Base-by-base conservation (phyloP, 768 basidiomycete genomes). In the Termitomyces sp. region DNA sequence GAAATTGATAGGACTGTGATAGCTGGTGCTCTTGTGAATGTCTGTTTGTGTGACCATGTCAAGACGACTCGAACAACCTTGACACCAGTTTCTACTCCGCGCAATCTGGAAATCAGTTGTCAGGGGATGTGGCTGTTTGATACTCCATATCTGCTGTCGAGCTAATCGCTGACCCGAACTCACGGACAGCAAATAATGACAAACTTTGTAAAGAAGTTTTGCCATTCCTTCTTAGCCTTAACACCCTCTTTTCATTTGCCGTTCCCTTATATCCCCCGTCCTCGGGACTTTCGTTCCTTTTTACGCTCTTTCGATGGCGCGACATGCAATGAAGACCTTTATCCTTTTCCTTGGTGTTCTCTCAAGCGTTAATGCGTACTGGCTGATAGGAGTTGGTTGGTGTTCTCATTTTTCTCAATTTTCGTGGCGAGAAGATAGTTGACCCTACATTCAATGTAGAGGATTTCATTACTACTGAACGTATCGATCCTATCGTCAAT, bases 401-500 rank as follows among this genome's bases (percentile, higher is more conserved):
- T 27, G 39, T 17, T 45, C 9, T 27, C 49, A 27, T 28, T 56
- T n/a, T 35, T 30, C 10, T 16, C 43, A 34, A 5, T 53, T 40
- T 32, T 54, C 51, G 30, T 28, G 59, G 47, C 40, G 10, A 21
- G 8, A 43, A 43, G 27, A 30, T 11, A 10, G 16, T 30, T 59
- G 34, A 39, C 47, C 45, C 41, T 53, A 44, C 30, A 40, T 49
- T 37, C 48, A 48, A 35, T 46, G 1, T 56, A 79, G 74, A 72
- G 61, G 63, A 78, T 58, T 69, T 76, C 42, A 70, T 82, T 58
- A 75, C 76, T 8, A 76, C 73, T 49, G 75, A 80, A 60, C 77
- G 80, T 23, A 60, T 78, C 17, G 81, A 82, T 67, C 79, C 81
- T 17, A 68, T 82, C 55, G 73, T 81, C 55, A 75, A 61, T 65